These are phyloP conservation scores for Globisporangium camurandrum DNA, from an alignment of 352 stramenopile species.

Conservation along the genomic window DNA sequence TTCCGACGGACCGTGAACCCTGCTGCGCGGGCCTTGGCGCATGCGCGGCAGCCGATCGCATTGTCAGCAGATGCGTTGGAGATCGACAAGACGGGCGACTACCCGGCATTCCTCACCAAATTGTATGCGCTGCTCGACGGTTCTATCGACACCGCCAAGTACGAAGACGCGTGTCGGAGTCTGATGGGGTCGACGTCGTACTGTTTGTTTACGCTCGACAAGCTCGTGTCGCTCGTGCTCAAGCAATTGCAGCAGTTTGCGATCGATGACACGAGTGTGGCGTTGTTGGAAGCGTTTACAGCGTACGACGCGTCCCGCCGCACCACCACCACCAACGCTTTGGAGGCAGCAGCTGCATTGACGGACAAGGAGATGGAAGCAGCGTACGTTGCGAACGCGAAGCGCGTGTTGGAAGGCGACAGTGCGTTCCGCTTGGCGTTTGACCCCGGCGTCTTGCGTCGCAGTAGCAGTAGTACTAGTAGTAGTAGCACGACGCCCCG, in stretches of 20 bases:
- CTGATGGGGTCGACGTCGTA: conserved; percentile 88
- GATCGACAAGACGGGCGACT: conserved; percentile 80
- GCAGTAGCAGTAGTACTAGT: conserved; percentile 50
- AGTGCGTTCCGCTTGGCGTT: conserved; percentile 82
- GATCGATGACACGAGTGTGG: conserved; percentile 72
- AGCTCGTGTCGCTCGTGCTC: conserved; percentile 74
- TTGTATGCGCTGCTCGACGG: conserved; percentile 83
- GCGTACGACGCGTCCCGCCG: conserved; percentile 31
- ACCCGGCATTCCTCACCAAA: conserved; percentile 82
- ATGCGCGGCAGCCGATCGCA: conserved; percentile 50
- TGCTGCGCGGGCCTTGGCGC: conserved; percentile 66
- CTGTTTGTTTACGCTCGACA: conserved; percentile 90
- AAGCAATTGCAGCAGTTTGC: conserved; percentile 87
- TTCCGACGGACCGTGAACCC: conserved; percentile 85
- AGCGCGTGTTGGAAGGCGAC: conserved; percentile 77
- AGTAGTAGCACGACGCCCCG: conserved; percentile 29
- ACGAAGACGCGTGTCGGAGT: conserved; percentile 84
- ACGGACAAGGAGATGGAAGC: too few species aligned
- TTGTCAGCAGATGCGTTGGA: conserved; percentile 21
- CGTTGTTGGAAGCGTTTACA: conserved; percentile 67
- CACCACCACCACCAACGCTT: conserved; percentile 16
- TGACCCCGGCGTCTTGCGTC: conserved; percentile 66
- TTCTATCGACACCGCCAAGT: conserved; percentile 82
- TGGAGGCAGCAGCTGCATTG: conserved; percentile 23
- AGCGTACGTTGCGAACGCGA: conserved; percentile 76